Base-by-base conservation (phyloP, 306 rosid genomes). In the Cotoneaster glaucophyllus region DNA sequence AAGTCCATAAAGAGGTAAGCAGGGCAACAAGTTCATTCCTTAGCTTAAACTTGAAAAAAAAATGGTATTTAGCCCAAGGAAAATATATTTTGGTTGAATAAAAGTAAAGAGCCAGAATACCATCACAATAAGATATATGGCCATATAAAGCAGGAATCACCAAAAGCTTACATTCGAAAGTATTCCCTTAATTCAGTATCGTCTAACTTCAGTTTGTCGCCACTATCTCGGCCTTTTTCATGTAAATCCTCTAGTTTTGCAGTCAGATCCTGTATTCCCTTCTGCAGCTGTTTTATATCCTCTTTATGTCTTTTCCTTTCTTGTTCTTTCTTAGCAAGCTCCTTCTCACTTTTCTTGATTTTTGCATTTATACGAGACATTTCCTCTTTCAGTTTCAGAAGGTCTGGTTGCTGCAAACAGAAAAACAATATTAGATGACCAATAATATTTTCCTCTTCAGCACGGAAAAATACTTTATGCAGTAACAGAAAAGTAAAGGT, bases 381-480 rank as follows among this genome's bases (percentile, higher is more conserved):
- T 84, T 96, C 99, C 90, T 96, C 98, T 84, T 93, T 92, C 84
- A 92, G 82, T 81, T 96, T 96, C 71, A 90, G 85, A 80, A 92
- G 98, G 82, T 89, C 96, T 24, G 99, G 99, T 93, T 96, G 97
- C 99, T 96, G 93, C 77, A 79, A 74, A 83, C 64, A 72, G 70
- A 25, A 13, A 71, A 14, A 77, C 21, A 2, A 84, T 34, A 80
- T 22, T 64, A 78, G 66, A 70, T 70, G 13, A 59, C 31, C 34
- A 25, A 78, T 37, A 50, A 76, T 78, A 8, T 5, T 64, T 63
- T 64, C 15, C 45, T n/a, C 69, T 39, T 41, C 28, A 77, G 19
- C 32, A 57, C 5, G 5, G 28, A 66, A 48, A 52, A 74, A 66
- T 50, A 67, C 31, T 26, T 15, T 25, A 3, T 37, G 37, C 48